Evolutionary conservation across 2,329 filamentous ascomycete genomes (phyloP).

Genomic region (Polychaeton citri): DNA sequence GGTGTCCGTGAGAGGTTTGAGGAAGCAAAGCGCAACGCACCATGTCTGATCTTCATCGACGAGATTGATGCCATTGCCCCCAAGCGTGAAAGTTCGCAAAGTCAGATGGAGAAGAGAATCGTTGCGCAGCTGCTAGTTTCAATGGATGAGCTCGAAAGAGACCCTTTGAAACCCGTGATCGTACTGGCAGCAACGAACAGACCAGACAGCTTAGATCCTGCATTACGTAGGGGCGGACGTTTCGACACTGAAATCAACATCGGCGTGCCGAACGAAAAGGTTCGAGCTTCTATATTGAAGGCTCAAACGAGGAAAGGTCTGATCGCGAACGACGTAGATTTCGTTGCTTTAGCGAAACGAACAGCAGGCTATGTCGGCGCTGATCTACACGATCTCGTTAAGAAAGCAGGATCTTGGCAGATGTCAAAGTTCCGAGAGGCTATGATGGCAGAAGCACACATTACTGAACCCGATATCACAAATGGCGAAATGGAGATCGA

Average conservation of each 20-base stretch:
- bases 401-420: slow-evolving; percentile 51
- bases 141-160: slow-evolving; percentile 64
- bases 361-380: slow-evolving; percentile 91
- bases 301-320: slow-evolving; percentile 55
- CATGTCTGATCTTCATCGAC: slow-evolving; percentile 83
- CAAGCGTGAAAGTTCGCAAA: slow-evolving; percentile 68
- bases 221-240: slow-evolving; percentile 56
- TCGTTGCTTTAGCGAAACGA: slow-evolving; percentile 59
- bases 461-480: slow-evolving; percentile 14
- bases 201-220: slow-evolving; percentile 73
- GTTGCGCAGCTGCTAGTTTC: slow-evolving; percentile 72
- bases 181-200: slow-evolving; percentile 85
- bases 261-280: slow-evolving; percentile 67
- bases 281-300: slow-evolving; percentile 63
- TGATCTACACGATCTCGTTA: slow-evolving; percentile 62
- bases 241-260: slow-evolving; percentile 81
- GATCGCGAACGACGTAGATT: slow-evolving; percentile 58
- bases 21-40: slow-evolving; percentile 71
- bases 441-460: slow-evolving; percentile 16
- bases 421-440: slow-evolving; percentile 47
- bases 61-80: slow-evolving; percentile 85
- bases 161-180: slow-evolving; percentile 60
- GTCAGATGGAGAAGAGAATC: slow-evolving; percentile 81
- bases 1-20: slow-evolving; percentile 77
- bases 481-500: slow-evolving; percentile 34